Evolutionary conservation across 768 basidiomycete species (phyloP).

Genomic region (Serendipita sp.): DNA sequence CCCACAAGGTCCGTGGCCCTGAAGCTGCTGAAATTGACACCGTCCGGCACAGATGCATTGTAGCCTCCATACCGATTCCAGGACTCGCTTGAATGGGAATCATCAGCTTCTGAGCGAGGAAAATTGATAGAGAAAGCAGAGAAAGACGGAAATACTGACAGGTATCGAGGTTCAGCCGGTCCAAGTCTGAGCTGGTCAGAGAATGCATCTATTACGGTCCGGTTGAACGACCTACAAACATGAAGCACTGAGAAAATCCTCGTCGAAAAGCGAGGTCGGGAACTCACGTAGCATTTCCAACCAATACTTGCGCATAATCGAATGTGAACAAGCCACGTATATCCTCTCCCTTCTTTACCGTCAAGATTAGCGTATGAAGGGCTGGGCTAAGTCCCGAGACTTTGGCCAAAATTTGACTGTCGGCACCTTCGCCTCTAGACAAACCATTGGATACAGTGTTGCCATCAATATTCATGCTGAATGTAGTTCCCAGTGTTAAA

Average conservation of each 20-base stretch:
- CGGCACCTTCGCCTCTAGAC: not conserved
- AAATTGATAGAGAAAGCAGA: not conserved
- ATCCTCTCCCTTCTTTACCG: not conserved
- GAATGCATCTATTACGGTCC: not conserved
- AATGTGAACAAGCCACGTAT: not conserved
- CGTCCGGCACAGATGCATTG: not conserved
- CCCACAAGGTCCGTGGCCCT: not conserved
- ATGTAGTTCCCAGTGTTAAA: not conserved
- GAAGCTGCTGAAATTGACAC: not conserved
- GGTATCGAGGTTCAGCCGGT: not conserved
- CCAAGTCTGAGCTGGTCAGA: not conserved
- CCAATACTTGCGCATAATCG: not conserved
- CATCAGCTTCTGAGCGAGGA: not conserved
- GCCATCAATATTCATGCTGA: not conserved
- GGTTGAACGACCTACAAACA: not conserved
- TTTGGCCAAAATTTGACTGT: not conserved
- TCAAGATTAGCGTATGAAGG: not conserved
- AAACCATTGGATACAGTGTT: not conserved
- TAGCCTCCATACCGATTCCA: not conserved
- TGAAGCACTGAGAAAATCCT: no score
- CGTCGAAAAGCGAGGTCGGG: no score
- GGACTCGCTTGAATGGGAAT: no score
- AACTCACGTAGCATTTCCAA: not conserved
- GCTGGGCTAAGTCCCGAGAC: not conserved
- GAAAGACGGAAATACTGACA: not conserved